Evolutionary conservation across 1,139 yeast genomes (phyloP), one percentile per base, ranked within the genome.

Genomic region (Yamadazyma membranifaciens): DNA sequence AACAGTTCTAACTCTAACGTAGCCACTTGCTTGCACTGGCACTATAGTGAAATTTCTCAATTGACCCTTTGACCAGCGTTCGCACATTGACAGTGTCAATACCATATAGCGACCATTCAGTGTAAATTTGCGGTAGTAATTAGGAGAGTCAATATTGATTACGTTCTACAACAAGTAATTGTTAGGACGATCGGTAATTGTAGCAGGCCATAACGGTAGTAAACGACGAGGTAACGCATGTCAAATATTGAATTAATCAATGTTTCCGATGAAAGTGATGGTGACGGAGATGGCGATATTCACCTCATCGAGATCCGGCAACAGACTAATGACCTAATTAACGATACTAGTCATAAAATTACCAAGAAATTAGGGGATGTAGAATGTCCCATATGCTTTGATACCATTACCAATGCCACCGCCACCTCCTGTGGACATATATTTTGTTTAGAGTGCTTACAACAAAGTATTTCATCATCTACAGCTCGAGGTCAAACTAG

Each of bases 361-460:
- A 58, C 63, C 29, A 70, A 70, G 51, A 61, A 57, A 33, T 50
- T 72, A 36, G 54, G 62, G 13, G 71, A 68, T 43, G 54, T 67
- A 13, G 69, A 69, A 48, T 72, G 78, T 48, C 78, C 78, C 14
- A 68, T 72, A 16, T 72, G 78, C 50, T 71, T 72, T 48, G 78
- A 72, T 43, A 60, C 62, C n/a, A 53, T 72, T 30, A 55, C 58
- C 4, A 56, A 52, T 34, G 77, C 77, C 26, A 69, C 75, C 22
- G 60, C 65, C 31, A 70, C 77, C 0, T 54, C 65, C 2, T 72
- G 78, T 51, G 78, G 78, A 6, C 78, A 72, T 48, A 56, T 72
- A 2, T 72, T 69, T 49, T 72, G 78, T 44, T 56, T 72, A 11
- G 73, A 69, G 33, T 72, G 78, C 47, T 60, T 72, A 27, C 73